A percentile compares a stretch with the other conserved stretches of the same genome.
Evolutionary conservation across 2,329 filamentous ascomycete species (phyloP).

Genomic region (Juglanconis sp.): DNA sequence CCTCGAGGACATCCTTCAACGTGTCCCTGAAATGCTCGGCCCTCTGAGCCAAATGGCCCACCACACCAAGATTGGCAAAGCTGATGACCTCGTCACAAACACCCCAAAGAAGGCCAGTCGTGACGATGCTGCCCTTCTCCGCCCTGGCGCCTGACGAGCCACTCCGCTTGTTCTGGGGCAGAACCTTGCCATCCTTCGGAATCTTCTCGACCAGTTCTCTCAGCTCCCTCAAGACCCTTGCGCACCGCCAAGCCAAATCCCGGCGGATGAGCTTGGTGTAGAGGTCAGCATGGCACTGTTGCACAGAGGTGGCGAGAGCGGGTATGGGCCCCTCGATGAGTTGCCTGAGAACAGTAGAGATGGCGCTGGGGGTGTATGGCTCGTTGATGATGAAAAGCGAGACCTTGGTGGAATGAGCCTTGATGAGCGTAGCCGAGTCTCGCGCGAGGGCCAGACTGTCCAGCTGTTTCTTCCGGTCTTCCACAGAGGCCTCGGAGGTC

Average conservation of each 20-base stretch:
- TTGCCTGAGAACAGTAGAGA: conserved; percentile 67
- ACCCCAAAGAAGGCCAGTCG: conserved; percentile 79
- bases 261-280: conserved; percentile 63
- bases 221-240: conserved; percentile 62
- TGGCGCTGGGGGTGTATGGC: conserved; percentile 78
- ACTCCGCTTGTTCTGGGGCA: conserved; percentile 45
- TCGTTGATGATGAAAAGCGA: conserved; percentile 82
- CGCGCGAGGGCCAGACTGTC: conserved; percentile 66
- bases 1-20: conserved; percentile 77
- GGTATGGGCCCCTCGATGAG: conserved; percentile 72
- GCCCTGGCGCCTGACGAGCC: conserved; percentile 30
- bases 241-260: conserved; percentile 60
- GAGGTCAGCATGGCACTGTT: conserved; percentile 57
- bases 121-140: conserved; percentile 54
- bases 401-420: conserved; percentile 81
- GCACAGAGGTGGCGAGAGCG: conserved; percentile 67
- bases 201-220: conserved; percentile 58
- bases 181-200: conserved; percentile 52
- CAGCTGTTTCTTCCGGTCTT: conserved; percentile 26
- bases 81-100: conserved; percentile 71
- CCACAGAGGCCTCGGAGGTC: conserved; percentile 15
- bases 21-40: conserved; percentile 72
- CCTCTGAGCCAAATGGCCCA: conserved; percentile 66
- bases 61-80: conserved; percentile 64
- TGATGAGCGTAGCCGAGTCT: conserved; percentile 70